Base-by-base conservation (phyloP, 495 filamentous ascomycete species). In the Chlorociboria aeruginascens region DNA sequence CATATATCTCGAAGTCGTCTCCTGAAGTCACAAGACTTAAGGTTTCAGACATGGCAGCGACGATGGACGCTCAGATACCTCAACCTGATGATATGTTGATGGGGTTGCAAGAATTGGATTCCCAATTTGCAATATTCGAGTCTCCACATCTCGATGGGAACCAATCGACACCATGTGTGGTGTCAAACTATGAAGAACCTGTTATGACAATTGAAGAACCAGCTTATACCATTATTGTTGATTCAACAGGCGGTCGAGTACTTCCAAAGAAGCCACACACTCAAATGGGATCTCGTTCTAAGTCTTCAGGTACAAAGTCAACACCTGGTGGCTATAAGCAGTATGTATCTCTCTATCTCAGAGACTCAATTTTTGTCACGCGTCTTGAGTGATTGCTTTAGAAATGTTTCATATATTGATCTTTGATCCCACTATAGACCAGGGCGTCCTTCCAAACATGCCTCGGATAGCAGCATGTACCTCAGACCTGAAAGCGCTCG, bases 21-120 rank as follows among this genome's bases (percentile, higher is more conserved):
- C 17, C 35, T 39, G 34, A 46, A 52, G 50, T 54, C 41, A 52
- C 32, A 46, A 34, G 44, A 51, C 31, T 48, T 31, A 28, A 42
- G 16, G 14, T 20, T 40, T 48, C 49, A 30, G 30, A 49, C 13
- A 61, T 61, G 58, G 47, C 58, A 36, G 34, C 50, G 11, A 45
- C 45, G 34, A 49, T 58, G 49, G 58, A 58, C 28, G 49, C 25
- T 44, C 52, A 55, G 13, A 43, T 55, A 17, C 36, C 45, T 41
- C 34, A 58, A 11, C 50, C 44, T 54, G 17, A 43, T 30, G 42
- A 44, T 44, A 44, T 30, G 13, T 50, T 61, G 52, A 61, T 61
- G 58, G 58, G 58, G 7, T 42, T 61, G 9, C 47, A 52, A 56
- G 58, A 61, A 51, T 40, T 61, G 31, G 58, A 61, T 33, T 57